phyloP scores from a whole-genome alignment of 2,329 filamentous ascomycete species.

The Gyromitra esculenta region DNA sequence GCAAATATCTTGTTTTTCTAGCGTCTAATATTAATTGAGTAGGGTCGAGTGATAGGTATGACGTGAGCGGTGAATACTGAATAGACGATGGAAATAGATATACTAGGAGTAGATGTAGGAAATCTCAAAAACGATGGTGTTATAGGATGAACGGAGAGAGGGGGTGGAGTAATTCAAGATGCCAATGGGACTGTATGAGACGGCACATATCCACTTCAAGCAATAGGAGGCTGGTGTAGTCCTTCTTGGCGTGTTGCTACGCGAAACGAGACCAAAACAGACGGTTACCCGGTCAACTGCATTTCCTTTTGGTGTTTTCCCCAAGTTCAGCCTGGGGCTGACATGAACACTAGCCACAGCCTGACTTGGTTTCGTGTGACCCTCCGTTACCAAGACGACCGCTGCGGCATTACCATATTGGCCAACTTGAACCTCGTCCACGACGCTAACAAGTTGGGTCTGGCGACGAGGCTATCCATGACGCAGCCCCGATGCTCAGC shows the following conservation, averaged over 20 bases:
- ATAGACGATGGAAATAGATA: constrained; percentile 18
- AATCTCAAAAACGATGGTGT: constrained; percentile 16
- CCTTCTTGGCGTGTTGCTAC: constrained; percentile 36
- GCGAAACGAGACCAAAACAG: constrained; percentile 41
- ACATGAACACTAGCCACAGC: constrained; percentile 4
- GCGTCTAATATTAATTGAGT: constrained; percentile 16
- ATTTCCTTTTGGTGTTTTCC: neutral
- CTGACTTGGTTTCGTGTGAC: neutral
- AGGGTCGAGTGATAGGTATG: constrained; percentile 44
- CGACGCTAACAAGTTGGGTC: constrained; percentile 14
- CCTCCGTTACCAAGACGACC: constrained; percentile 37
- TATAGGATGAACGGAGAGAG: constrained; percentile 17
- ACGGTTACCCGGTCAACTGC: constrained; percentile 45
- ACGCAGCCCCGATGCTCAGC: neutral
- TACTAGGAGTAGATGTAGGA: neutral
- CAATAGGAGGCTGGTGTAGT: constrained; percentile 36
- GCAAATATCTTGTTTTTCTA: constrained; percentile 10
- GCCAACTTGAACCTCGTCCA: constrained; percentile 3
- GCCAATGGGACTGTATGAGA: constrained; percentile 25
- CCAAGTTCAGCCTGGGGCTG: constrained; percentile 10
- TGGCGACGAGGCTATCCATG: neutral
- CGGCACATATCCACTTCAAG: constrained; percentile 30
- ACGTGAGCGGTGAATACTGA: constrained; percentile 8
- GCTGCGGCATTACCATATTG: constrained; percentile 2
- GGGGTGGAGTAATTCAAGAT: constrained; percentile 26